Conservation (phyloP, 306 rosid genomes). For the Carpinus viminea region DNA sequence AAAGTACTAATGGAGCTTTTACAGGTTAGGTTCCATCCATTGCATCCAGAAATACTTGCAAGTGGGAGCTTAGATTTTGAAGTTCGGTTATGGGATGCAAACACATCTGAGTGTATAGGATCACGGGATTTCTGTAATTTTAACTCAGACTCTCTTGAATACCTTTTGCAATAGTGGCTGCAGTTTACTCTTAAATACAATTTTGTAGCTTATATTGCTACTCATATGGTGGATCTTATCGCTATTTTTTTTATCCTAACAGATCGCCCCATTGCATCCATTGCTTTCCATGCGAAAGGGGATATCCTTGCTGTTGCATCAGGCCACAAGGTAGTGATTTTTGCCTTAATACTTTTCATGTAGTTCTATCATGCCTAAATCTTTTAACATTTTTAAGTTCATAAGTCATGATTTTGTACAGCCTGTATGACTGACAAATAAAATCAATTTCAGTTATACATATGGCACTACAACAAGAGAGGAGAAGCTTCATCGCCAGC, state of each 20-base stretch:
- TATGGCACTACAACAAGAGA: conserved; percentile 44
- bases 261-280: conserved; percentile 55
- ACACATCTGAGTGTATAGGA: conserved; percentile 41
- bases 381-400: conserved; percentile 7
- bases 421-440: conserved; percentile 6
- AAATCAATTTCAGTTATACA: conserved; percentile 38
- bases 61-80: conserved; percentile 58
- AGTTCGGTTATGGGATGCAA: conserved; percentile 51
- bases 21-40: conserved; percentile 59
- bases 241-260: conserved; percentile 12
- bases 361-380: background rate
- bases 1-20: conserved; percentile 29
- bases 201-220: conserved; percentile 6
- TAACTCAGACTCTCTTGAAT: conserved; percentile 5
- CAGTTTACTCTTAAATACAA: conserved; percentile 1
- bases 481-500: conserved; percentile 37
- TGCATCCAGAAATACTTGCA: conserved; percentile 42
- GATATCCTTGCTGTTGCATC: conserved; percentile 59
- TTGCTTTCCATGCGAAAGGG: conserved; percentile 56
- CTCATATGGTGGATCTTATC: conserved; percentile 9
- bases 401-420: conserved; percentile 7
- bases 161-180: conserved; percentile 4
- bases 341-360: conserved; percentile 10
- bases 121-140: conserved; percentile 44
- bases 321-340: conserved; percentile 43